Evolutionary conservation across 2,329 filamentous ascomycete genomes (phyloP).

Genomic region (Fusarium keratoplasticum): DNA sequence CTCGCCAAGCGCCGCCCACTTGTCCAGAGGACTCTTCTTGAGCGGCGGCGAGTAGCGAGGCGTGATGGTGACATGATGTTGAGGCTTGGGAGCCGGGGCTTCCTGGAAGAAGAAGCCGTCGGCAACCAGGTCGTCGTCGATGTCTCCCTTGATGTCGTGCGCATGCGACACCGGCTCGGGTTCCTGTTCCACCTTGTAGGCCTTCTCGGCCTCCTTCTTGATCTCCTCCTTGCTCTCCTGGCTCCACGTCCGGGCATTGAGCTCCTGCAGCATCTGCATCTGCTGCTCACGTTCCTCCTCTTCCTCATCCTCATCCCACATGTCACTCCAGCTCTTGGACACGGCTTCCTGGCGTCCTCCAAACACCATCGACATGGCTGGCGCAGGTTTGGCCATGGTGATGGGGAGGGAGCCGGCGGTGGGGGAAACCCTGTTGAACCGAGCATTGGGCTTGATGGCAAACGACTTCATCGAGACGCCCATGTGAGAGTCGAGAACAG

Average conservation of each 20-base stretch:
- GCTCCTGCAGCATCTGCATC: conserved; percentile 64
- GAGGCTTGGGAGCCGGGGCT: conserved; percentile 54
- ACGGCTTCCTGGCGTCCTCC: conserved; percentile 81
- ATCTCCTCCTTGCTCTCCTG: conserved; percentile 71
- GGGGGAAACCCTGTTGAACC: conserved; percentile 61
- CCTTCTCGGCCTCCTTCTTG: conserved; percentile 38
- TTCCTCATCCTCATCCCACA: conserved; percentile 93
- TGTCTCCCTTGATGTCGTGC: conserved; percentile 58
- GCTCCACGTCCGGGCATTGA: conserved; percentile 83
- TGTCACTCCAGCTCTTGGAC: conserved; percentile 99
- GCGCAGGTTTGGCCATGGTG: conserved; percentile 79
- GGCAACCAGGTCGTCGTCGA: conserved; percentile 73
- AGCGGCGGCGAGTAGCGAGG: conserved; percentile 73
- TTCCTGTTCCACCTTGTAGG: conserved; percentile 28
- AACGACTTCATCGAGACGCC: conserved; percentile 84
- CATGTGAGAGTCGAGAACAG: conserved; percentile 84
- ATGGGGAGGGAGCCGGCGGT: conserved; percentile 81
- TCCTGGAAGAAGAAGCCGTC: conserved; percentile 83
- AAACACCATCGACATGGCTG: conserved; percentile 83
- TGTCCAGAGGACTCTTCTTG: conserved; percentile 76
- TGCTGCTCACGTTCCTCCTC: conserved; percentile 73
- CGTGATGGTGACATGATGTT: conserved; percentile 51
- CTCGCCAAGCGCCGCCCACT: conserved; percentile 90
- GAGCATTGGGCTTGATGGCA: conserved; percentile 60
- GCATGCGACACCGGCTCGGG: conserved; percentile 32